phyloP scores from a whole-genome alignment of 305 asterid species.

The Euphrasia arctica region DNA sequence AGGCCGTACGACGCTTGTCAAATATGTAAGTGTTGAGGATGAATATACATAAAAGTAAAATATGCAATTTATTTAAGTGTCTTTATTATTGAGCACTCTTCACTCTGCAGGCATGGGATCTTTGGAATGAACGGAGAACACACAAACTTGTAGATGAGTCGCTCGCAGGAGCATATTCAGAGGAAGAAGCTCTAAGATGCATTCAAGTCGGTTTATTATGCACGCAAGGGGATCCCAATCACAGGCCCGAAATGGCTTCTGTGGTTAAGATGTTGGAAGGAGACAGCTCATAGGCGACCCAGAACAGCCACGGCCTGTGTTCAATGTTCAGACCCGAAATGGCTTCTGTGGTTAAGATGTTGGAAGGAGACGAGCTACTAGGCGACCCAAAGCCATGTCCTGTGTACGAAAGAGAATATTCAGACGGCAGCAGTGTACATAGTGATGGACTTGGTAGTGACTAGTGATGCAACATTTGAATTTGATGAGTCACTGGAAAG shows the following conservation, averaged over 20 bases:
- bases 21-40: neutral
- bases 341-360: neutral
- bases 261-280: no score
- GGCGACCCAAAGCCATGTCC: neutral
- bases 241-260: slow-evolving; percentile 34
- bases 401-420: neutral
- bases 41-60: neutral
- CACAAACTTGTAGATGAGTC: slow-evolving; percentile 28
- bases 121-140: slow-evolving; percentile 24
- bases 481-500: neutral
- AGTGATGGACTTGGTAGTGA: neutral
- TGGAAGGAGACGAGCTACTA: no score
- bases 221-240: slow-evolving; percentile 24
- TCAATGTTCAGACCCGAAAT: slow-evolving; percentile 42
- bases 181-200: slow-evolving; percentile 32
- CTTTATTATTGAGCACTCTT: neutral
- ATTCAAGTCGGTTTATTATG: slow-evolving; percentile 41
- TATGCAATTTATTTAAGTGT: neutral
- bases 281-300: no score
- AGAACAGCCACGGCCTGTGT: neutral
- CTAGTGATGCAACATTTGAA: neutral
- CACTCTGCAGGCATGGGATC: slow-evolving; percentile 24
- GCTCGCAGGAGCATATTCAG: slow-evolving; percentile 15
- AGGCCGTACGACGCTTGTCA: neutral
- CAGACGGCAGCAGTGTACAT: neutral